Evolutionary conservation across 805 yeast genomes (phyloP).

Genomic region (Lipomyces kockii): DNA sequence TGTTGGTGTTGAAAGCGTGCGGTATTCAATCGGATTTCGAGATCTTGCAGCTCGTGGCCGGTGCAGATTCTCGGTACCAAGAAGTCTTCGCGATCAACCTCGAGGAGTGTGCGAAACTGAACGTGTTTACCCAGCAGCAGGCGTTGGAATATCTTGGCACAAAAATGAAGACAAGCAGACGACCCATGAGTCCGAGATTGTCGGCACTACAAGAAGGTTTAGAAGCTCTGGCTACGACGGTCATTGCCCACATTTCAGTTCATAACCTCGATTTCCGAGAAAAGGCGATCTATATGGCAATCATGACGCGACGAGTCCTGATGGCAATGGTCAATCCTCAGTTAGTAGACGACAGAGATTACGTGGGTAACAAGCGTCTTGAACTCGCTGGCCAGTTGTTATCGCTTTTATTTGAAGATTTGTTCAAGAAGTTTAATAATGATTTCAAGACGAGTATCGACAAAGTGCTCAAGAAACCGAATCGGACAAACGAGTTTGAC

Average conservation of each 20-base stretch:
- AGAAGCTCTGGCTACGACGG: conserved; percentile 86
- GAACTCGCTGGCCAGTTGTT: conserved; percentile 97
- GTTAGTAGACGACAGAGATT: conserved; percentile 98
- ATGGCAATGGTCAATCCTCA: conserved; percentile 94
- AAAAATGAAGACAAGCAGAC: conserved; percentile 89
- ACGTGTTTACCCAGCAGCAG: conserved; percentile 88
- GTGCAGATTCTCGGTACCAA: conserved; percentile 83
- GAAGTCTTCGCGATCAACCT: conserved; percentile 90
- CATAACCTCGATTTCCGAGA: conserved; percentile 85
- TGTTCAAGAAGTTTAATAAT: conserved; percentile 92
- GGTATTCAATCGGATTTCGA: conserved; percentile 92
- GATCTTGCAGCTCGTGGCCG: conserved; percentile 92
- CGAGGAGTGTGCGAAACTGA: conserved; percentile 87
- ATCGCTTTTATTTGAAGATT: conserved; percentile 93
- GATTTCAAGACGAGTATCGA: conserved; percentile 95
- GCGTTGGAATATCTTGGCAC: conserved; percentile 90
- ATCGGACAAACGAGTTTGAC: conserved; percentile 93
- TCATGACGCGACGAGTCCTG: conserved; percentile 94
- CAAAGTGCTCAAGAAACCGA: conserved; percentile 89
- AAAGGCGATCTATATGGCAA: conserved; percentile 90
- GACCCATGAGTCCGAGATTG: conserved; percentile 80
- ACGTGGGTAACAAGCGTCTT: conserved; percentile 95
- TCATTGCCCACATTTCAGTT: conserved; percentile 92
- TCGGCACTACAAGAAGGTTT: conserved; percentile 89
- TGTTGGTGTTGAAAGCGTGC: conserved; percentile 89